Base-by-base conservation (phyloP, 495 filamentous ascomycete species). In the Penicillium antarcticum region DNA sequence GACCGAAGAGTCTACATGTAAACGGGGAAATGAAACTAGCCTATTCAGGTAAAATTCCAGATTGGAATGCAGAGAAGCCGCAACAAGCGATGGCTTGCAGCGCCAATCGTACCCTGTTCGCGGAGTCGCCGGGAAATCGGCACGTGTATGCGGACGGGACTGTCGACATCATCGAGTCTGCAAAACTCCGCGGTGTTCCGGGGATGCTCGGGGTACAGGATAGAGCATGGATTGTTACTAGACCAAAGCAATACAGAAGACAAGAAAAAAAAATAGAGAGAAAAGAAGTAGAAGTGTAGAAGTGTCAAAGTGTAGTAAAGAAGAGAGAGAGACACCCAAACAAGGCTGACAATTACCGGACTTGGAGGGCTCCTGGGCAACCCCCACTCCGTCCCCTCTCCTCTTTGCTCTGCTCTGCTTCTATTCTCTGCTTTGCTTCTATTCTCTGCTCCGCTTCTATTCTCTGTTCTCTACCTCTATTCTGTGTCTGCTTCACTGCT, bases 1-100 rank as follows among this genome's bases (percentile, higher is more conserved):
- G 36, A 18, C 36, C n/a, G 19, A 9, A 6, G 2, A 12, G 16
- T 16, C 10, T n/a, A 12, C 34, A 31, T 29, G 19, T 8, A 3
- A 32, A 37, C 40, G 18, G 43, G 31, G n/a, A 31, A 37, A 42
- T 34, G n/a, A 1, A 8, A 52, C 55, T 59, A 64, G 26, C 13
- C 56, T 8, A 18, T 50, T 49, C 24, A 40, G 56, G 62, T 21
- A 65, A 56, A 31, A 34, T 65, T 65, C 62, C 51, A 65, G 62
- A 65, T 24, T 29, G 48, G 42, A 45, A 42, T 33, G 35, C 9
- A n/a, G 17, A 37, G 35, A 32, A 54, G 42, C 42, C 16, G 40
- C 42, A 42, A 36, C 32, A 36, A 56, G 48, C 47, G 35, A 53
- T 19, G 45, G 51, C 49, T 34, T 38, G 45, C 41, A 37, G 42